Evolutionary conservation across 495 filamentous ascomycete species (phyloP).

Genomic region (Evansstolkia leycettana): DNA sequence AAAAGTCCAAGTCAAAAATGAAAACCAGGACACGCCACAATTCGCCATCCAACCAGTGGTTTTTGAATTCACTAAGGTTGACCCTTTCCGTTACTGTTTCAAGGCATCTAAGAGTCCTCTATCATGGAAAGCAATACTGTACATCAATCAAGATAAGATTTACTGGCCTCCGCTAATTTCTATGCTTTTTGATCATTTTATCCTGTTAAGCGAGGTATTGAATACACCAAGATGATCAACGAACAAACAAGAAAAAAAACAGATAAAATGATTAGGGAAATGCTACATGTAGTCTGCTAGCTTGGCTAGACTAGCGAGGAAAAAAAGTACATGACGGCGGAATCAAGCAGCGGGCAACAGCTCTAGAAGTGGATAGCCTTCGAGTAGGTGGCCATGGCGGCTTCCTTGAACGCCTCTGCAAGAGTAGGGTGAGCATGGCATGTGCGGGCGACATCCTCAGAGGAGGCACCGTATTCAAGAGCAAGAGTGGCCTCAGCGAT

Average conservation of each 20-base stretch:
- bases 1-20: no score
- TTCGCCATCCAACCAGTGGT: no score
- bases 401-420: constrained; percentile 98
- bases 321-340: constrained; percentile 22
- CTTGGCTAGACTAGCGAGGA: constrained; percentile 26
- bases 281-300: constrained; percentile 35
- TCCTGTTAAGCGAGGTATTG: no score
- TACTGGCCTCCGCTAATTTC: no score
- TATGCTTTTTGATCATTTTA: no score
- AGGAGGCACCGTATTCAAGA: constrained; percentile 89
- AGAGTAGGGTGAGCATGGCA: constrained; percentile 96
- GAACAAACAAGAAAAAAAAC: constrained; percentile 1
- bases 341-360: constrained; percentile 6
- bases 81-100: no score
- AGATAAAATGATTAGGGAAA: constrained; percentile 10
- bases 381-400: constrained; percentile 92
- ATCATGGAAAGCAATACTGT: no score
- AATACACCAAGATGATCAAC: neutral
- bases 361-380: constrained; percentile 93
- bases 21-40: no score
- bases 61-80: no score
- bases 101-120: no score
- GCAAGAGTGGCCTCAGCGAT: constrained; percentile 95
- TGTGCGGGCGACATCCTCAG: constrained; percentile 89
- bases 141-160: no score